Conservation (phyloP, 768 basidiomycete genomes). For the Amanita thiersii region DNA sequence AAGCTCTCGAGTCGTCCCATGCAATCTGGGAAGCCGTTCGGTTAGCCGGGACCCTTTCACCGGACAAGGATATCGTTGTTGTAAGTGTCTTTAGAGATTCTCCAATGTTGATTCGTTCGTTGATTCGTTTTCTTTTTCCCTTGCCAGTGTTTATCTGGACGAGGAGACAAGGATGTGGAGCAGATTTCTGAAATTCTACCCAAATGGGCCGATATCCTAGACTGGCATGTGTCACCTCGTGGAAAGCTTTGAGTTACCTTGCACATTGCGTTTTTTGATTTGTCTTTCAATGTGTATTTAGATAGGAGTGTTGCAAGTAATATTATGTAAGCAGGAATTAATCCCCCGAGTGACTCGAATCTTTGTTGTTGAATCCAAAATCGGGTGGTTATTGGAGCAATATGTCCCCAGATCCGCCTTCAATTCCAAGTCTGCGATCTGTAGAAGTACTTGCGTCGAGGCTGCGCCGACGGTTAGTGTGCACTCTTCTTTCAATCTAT, state of each 20-base stretch:
- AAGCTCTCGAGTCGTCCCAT: slow-evolving; percentile 92
- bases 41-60: slow-evolving; percentile 75
- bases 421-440: slow-evolving; percentile 38
- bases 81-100: slow-evolving; percentile 49
- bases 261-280: too few species aligned
- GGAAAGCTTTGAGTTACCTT: slow-evolving; percentile 11
- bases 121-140: slow-evolving; percentile 5
- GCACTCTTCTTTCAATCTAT: too few species aligned
- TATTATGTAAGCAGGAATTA: neutral
- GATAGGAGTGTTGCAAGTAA: too few species aligned
- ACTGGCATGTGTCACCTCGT: slow-evolving; percentile 74
- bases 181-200: slow-evolving; percentile 93
- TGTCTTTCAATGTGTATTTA: too few species aligned
- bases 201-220: slow-evolving; percentile 89
- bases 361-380: too few species aligned
- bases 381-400: neutral
- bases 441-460: slow-evolving; percentile 67
- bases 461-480: slow-evolving; percentile 61
- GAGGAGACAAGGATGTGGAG: slow-evolving; percentile 97
- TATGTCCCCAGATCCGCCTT: slow-evolving; percentile 8
- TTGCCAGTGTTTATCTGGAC: slow-evolving; percentile 82
- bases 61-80: slow-evolving; percentile 83
- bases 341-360: slow-evolving; percentile 1
- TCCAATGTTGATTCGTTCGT: slow-evolving; percentile 1
- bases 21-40: slow-evolving; percentile 91